Percentiles rank a stretch among this genome's conserved stretches.
Evolutionary conservation across 2,329 filamentous ascomycete species (phyloP).

Genomic region (Fusarium sp.): DNA sequence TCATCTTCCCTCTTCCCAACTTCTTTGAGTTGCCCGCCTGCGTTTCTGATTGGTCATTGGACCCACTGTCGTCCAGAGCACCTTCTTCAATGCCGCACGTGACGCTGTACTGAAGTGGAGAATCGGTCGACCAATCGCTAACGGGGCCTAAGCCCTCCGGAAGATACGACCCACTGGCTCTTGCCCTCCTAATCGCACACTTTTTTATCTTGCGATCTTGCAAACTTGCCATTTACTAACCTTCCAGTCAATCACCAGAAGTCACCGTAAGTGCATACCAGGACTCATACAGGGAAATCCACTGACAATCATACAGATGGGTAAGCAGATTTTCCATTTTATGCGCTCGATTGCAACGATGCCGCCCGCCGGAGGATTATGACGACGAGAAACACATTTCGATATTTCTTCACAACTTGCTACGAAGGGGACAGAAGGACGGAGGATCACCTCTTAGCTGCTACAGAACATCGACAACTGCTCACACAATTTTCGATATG

Average conservation of each 20-base stretch:
- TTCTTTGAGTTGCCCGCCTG: conserved; percentile 11
- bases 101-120: conserved; percentile 25
- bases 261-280: conserved; percentile 56
- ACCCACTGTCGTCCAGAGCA: not conserved
- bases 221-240: conserved; percentile 51
- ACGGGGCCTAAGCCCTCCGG: conserved; percentile 49
- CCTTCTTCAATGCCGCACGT: conserved; percentile 33
- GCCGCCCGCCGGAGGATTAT: conserved; percentile 35
- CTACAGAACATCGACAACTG: not conserved
- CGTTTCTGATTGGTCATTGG: conserved; percentile 37
- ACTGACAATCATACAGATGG: conserved; percentile 63
- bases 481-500: not conserved
- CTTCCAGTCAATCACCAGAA: conserved; percentile 55
- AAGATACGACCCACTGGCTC: conserved; percentile 38
- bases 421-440: not conserved
- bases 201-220: conserved; percentile 49
- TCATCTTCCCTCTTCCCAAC: conserved; percentile 20
- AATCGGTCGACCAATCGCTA: conserved; percentile 45
- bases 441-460: conserved; percentile 1
- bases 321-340: conserved; percentile 57
- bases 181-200: conserved; percentile 53
- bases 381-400: conserved; percentile 31
- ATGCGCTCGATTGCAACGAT: conserved; percentile 34
- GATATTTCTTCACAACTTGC: conserved; percentile 18
- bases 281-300: conserved; percentile 43